phyloP scores from a whole-genome alignment of 495 filamentous ascomycete genomes.

The Penicillium antarcticum region DNA sequence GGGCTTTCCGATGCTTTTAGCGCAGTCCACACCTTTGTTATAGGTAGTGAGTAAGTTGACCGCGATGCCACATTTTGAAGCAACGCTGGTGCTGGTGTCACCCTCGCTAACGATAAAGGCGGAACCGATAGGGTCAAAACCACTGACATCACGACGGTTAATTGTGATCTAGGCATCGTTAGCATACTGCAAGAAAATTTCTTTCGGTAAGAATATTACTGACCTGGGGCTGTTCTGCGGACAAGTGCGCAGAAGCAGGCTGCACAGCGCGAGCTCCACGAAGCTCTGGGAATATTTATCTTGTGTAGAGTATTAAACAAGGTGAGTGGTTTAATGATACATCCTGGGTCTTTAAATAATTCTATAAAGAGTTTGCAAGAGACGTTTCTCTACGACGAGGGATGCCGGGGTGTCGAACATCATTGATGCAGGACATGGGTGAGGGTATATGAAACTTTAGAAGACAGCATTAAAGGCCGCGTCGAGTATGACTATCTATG shows the following conservation, averaged over 20 bases:
- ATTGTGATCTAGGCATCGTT: too few relatives aligned
- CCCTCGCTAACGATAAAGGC: background rate
- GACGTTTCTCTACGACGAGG: background rate
- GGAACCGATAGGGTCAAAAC: background rate
- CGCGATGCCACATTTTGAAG: too few relatives aligned
- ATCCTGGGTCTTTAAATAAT: background rate
- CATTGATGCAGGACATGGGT: constrained; percentile 1
- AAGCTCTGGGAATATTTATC: background rate
- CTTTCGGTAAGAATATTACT: background rate
- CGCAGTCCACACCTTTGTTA: too few relatives aligned
- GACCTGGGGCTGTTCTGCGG: background rate
- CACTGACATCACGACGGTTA: too few relatives aligned
- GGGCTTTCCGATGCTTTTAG: too few relatives aligned
- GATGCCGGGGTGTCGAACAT: background rate
- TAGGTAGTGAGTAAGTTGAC: too few relatives aligned
- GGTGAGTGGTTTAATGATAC: too few relatives aligned
- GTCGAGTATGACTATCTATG: too few relatives aligned
- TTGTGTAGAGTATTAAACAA: background rate
- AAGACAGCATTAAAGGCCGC: background rate
- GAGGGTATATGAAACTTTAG: background rate
- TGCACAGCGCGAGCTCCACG: background rate
- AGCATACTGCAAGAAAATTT: background rate
- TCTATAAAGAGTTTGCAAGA: background rate
- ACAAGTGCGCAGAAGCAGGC: background rate
- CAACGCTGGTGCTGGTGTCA: background rate